Evolutionary conservation across 805 yeast genomes (phyloP).

Genomic region (Kurtzmaniella cleridarum): DNA sequence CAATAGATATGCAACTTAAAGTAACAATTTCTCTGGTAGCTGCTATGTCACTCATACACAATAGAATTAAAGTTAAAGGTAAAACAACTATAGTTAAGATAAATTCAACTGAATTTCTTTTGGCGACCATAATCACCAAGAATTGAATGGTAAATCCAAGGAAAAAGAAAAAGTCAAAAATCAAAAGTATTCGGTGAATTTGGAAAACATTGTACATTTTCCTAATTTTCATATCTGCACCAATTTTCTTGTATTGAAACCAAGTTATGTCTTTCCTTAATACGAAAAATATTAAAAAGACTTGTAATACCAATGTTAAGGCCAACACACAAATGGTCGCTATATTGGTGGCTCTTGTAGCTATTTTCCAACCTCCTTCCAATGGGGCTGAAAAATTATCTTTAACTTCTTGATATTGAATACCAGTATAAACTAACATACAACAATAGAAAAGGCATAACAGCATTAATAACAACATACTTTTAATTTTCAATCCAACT

Average conservation of each 20-base stretch:
- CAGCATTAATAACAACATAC: conserved; percentile 34
- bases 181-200: conserved; percentile 26
- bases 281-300: conserved; percentile 20
- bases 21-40: conserved; percentile 27
- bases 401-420: conserved; percentile 39
- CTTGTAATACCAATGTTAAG: conserved; percentile 26
- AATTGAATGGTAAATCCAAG: conserved; percentile 47
- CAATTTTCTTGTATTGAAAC: conserved; percentile 44
- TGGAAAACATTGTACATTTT: conserved; percentile 33
- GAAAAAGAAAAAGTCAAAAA: conserved; percentile 37
- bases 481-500: conserved; percentile 34
- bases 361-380: conserved; percentile 20
- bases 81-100: conserved; percentile 41
- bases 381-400: conserved; percentile 14
- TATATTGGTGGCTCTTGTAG: conserved; percentile 34
- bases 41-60: conserved; percentile 31
- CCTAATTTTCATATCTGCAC: conserved; percentile 39
- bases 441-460: conserved; percentile 36
- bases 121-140: conserved; percentile 37
- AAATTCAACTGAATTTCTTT: conserved; percentile 35
- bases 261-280: conserved; percentile 39
- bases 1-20: conserved; percentile 21
- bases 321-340: conserved; percentile 40
- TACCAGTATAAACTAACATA: conserved; percentile 42
- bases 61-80: conserved; percentile 36